Evolutionary conservation across 2,329 filamentous ascomycete genomes (phyloP).

Genomic region (Cladosporium sp.): DNA sequence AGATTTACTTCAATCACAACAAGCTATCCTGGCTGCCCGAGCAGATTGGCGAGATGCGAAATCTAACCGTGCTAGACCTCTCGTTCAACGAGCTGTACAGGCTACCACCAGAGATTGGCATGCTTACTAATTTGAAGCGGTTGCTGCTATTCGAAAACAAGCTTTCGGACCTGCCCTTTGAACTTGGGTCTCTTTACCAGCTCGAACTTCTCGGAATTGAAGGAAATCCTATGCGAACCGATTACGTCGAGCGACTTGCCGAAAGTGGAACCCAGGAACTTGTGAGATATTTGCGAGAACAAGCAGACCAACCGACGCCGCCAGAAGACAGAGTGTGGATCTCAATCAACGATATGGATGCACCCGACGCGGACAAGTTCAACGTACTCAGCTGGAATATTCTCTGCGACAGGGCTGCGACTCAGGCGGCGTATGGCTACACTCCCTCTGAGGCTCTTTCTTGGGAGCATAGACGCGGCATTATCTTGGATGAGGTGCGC

Average conservation of each 20-base stretch:
- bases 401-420: conserved; percentile 89
- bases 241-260: conserved; percentile 75
- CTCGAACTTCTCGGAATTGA: conserved; percentile 87
- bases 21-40: conserved; percentile 76
- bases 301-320: conserved; percentile 64
- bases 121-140: conserved; percentile 88
- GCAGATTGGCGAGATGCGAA: conserved; percentile 75
- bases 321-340: conserved; percentile 74
- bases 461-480: conserved; percentile 81
- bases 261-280: conserved; percentile 83
- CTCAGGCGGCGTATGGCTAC: conserved; percentile 80
- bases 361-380: conserved; percentile 59
- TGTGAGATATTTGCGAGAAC: conserved; percentile 77
- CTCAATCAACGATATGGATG: conserved; percentile 57
- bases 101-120: conserved; percentile 86
- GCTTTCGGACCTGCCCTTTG: conserved; percentile 74
- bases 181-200: conserved; percentile 83
- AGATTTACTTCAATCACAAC: conserved; percentile 92
- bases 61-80: conserved; percentile 76
- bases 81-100: conserved; percentile 82
- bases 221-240: conserved; percentile 73
- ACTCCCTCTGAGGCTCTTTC: conserved; percentile 74
- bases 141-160: conserved; percentile 88
- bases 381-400: conserved; percentile 93
- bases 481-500: conserved; percentile 78